Evolutionary conservation across 163 green algal species (phyloP).

Genomic region (Trebouxiophyceae sp.): DNA sequence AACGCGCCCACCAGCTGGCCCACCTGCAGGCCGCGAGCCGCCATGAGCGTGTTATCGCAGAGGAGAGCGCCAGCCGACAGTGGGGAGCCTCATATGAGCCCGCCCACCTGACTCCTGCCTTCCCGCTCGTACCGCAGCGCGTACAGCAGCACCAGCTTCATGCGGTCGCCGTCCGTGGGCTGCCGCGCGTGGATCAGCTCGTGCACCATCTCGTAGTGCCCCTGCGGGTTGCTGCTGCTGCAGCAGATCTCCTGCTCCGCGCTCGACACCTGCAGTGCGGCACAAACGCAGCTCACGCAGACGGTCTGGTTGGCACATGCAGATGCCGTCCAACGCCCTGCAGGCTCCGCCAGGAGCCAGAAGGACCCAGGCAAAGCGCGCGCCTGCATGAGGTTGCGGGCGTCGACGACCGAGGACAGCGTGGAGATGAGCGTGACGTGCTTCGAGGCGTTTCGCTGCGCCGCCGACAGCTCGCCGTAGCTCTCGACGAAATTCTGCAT

Average conservation of each 20-base stretch:
- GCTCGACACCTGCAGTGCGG: slow-evolving; percentile 51
- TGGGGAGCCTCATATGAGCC: slow-evolving; percentile 7
- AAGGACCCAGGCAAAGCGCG: too few relatives aligned
- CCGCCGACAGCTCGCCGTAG: slow-evolving; percentile 72
- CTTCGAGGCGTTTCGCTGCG: slow-evolving; percentile 81
- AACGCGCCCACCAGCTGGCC: background rate
- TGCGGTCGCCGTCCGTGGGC: slow-evolving; percentile 45
- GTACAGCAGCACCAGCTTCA: slow-evolving; percentile 85
- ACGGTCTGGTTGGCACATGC: too few relatives aligned
- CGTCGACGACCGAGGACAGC: slow-evolving; percentile 65
- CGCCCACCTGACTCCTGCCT: slow-evolving; percentile 31
- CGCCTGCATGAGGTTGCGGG: slow-evolving; percentile 67
- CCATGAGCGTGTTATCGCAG: too few relatives aligned
- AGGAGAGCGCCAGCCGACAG: background rate
- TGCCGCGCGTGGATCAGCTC: slow-evolving; percentile 10
- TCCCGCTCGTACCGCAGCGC: slow-evolving; percentile 88
- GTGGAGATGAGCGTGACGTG: slow-evolving; percentile 93
- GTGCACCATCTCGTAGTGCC: slow-evolving; percentile 37
- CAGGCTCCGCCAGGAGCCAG: too few relatives aligned
- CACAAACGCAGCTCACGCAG: too few relatives aligned
- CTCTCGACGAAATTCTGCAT: slow-evolving; percentile 80
- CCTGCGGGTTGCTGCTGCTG: slow-evolving; percentile 24
- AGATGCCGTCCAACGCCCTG: too few relatives aligned
- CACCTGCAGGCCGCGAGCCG: too few relatives aligned
- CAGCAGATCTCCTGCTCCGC: slow-evolving; percentile 90